Evolutionary conservation across 2,329 filamentous ascomycete genomes (phyloP), one percentile per base, ranked within the genome.

Genomic region (Xenoacremonium recifei): DNA sequence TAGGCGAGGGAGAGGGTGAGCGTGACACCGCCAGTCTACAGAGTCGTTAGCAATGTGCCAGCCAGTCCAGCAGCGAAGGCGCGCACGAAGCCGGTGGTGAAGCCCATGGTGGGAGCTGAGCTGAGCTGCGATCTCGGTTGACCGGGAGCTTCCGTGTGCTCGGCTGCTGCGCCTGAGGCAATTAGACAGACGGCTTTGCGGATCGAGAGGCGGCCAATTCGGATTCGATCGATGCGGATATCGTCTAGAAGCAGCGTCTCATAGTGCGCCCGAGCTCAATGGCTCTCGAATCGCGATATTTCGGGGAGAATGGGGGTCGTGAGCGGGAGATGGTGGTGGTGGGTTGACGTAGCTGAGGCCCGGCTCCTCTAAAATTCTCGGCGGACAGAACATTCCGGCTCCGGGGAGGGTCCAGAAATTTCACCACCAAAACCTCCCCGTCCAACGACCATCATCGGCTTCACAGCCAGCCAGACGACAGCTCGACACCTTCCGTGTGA

Each of bases 1-100:
- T 89, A 91, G 56, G 87, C 79, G 45, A 87, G 60, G 32, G 82
- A 83, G 46, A 88, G 79, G 36, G 87, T 90, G 47, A 92, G 72
- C 50, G 87, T 85, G 42, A 89, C 79, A 53, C 87, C 87, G 59
- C 86, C 84, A 51, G 85, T 80, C 86, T 91, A 52, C 16, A 20
- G 7, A 15, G 16, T 15, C 32, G 20, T 5, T 34, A 19, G 16
- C 10, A 18, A 18, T 9, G 20, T n/a, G 32, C 17, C 9, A 20
- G 18, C n/a, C 23, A 20, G 15, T n/a, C 17, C 11, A 9, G 10
- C 12, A 19, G 35, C 39, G 21, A 21, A n/a, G 17, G 32, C 34
- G 71, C 84, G 50, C 76, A 90, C 87, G 64, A 90, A 87, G 55
- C 87, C 86, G 31, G 81, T 76, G 52, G 79, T 76, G 72, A 89